Evolutionary conservation across 345 rosid species (phyloP), one percentile per base, ranked within the genome.

Genomic region (Gossypium raimondii): DNA sequence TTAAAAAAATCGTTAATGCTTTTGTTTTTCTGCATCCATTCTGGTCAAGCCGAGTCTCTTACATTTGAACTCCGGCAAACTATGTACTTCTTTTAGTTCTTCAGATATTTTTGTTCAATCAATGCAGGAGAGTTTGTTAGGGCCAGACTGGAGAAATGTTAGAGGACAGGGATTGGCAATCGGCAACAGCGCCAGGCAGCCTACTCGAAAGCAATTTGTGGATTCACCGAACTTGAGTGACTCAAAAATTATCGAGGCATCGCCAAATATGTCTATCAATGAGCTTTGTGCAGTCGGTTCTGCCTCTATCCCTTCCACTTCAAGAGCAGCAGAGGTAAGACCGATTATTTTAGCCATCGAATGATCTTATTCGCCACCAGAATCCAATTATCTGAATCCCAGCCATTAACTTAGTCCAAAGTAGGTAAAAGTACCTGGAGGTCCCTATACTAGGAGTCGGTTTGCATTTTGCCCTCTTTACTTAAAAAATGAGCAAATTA

Each of bases 311-410:
- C 91, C 96, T 4, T 91, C 98, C 16, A 87, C 94, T 73, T 95
- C 98, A 41, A 89, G 99, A 84, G 77, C 85, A 12, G 81, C 77
- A 67, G 97, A 95, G 90, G 98, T 90, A 85, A 84, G 85, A 71
- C 11, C 6, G 41, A 61, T 22, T 17, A 1, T 41, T 43, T 64
- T 18, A 3, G 18, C 45, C 16, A 27, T 18, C 17, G 44, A 27
- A 27, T 48, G 13, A 25, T 18, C 2, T 45, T 53, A 20, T 53
- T 14, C 0, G 17, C 56, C 16, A 20, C 43, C 55, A 20, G 34
- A 66, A 18, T 66, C 52, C 3, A 43, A 43, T 65, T 45, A 18
- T 1, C 4, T 6, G 53, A 67, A 67, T n/a, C 38, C 24, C 48
- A 34, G 16, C 53, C 20, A 47, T 47, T 27, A 9, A 27, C 22